These are phyloP conservation scores for Leishmania mexicana DNA, from an alignment of 208 protist genomes.

Conservation along the genomic window DNA sequence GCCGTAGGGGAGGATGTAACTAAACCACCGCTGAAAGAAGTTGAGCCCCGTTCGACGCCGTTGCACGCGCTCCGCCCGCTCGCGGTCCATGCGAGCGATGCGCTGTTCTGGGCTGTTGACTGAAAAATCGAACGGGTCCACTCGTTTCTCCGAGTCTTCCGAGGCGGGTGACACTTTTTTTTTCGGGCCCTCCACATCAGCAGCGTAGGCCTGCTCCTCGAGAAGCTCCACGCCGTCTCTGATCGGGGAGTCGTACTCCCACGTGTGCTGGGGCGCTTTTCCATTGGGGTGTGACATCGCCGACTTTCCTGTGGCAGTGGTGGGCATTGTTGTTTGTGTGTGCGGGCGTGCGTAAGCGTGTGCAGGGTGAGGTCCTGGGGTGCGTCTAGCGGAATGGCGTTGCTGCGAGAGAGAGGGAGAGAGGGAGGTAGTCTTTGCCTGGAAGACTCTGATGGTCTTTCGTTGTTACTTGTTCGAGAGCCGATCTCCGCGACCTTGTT, in stretches of 20 bases:
- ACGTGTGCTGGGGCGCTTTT: background rate
- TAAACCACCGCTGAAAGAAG: conserved; percentile 27
- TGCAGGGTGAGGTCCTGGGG: background rate
- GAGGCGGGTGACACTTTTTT: conserved; percentile 2
- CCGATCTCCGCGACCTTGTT: background rate
- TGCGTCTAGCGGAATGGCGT: background rate
- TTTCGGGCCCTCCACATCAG: background rate
- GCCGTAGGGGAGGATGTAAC: conserved; percentile 58
- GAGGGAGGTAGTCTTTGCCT: background rate
- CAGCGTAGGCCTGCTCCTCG: conserved; percentile 16
- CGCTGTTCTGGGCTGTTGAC: conserved; percentile 18
- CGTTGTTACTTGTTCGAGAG: background rate
- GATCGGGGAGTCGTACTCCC: conserved; percentile 28
- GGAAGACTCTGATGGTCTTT: background rate
- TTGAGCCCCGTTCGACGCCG: conserved; percentile 34
- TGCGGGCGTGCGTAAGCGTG: background rate
- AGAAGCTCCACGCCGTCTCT: conserved; percentile 38
- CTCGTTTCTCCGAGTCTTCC: background rate
- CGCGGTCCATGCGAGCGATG: conserved; percentile 40
- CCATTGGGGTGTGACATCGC: background rate
- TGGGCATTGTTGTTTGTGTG: background rate
- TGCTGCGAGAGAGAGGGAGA: background rate
- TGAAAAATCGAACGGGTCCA: background rate
- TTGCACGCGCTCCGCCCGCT: conserved; percentile 40
- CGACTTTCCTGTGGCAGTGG: background rate